Evolutionary conservation across 1,284 basidiomycete genomes (phyloP).

Genomic region (Irpex sp.): DNA sequence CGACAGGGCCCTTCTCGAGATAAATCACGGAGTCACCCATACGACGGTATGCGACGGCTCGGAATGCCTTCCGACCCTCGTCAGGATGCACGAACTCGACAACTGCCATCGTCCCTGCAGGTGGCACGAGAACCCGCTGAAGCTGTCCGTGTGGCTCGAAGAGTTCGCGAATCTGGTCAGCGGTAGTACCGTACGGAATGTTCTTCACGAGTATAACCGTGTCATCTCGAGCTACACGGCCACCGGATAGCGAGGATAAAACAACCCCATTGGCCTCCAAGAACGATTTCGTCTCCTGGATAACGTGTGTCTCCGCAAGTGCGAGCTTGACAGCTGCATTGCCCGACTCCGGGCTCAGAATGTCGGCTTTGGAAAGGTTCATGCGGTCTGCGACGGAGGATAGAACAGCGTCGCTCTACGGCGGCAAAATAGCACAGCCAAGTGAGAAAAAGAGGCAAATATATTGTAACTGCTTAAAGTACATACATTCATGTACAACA

Average conservation of each 20-base stretch:
- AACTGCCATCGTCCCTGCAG: conserved; percentile 91
- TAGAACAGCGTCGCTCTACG: conserved; percentile 54
- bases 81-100: conserved; percentile 80
- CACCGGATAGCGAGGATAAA: conserved; percentile 53
- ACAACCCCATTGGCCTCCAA: conserved; percentile 74
- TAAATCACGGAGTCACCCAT: conserved; percentile 90
- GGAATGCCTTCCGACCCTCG: conserved; percentile 77
- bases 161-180: conserved; percentile 71
- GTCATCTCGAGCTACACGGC: conserved; percentile 56
- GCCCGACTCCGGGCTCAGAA: conserved; percentile 75
- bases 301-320: conserved; percentile 93
- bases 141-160: conserved; percentile 81
- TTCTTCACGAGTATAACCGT: conserved; percentile 95
- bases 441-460: background rate
- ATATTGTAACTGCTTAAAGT: conserved; percentile 6
- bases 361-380: conserved; percentile 71
- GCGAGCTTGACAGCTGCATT: conserved; percentile 92
- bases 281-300: conserved; percentile 91
- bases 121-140: conserved; percentile 81
- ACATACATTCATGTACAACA: conserved; percentile 89
- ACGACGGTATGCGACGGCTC: conserved; percentile 82
- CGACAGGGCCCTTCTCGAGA: conserved; percentile 87
- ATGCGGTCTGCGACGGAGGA: conserved; percentile 37
- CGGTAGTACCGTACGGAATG: conserved; percentile 89
- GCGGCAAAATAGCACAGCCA: background rate